Conservation (phyloP, 179 eudicot species). For the Vitellaria paradoxa region DNA sequence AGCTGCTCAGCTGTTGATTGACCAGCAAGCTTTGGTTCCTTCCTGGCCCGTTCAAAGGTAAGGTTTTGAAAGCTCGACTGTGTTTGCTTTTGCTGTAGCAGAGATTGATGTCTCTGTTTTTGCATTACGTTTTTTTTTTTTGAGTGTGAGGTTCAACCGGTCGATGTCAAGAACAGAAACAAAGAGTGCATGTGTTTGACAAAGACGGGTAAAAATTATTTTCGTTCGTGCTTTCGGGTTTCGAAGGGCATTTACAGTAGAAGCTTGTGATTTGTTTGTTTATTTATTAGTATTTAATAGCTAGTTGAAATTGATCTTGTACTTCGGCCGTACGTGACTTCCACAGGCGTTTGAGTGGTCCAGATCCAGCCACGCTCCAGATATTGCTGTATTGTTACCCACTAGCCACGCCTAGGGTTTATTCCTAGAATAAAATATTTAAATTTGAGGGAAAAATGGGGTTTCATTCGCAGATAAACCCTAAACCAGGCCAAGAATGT, state of each 20-base stretch:
- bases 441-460: neutral
- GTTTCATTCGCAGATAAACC: neutral
- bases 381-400: neutral
- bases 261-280: neutral
- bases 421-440: neutral
- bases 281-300: neutral
- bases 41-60: conserved; percentile 1
- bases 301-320: conserved; percentile 2
- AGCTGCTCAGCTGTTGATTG: neutral
- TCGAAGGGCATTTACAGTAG: conserved; percentile 4
- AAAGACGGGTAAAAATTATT: neutral
- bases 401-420: neutral
- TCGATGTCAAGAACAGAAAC: neutral
- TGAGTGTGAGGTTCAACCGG: neutral
- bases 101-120: neutral
- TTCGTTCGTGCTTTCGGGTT: neutral
- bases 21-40: neutral
- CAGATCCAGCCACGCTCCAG: neutral
- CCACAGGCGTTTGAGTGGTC: conserved; percentile 5
- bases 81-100: too few species aligned
- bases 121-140: neutral
- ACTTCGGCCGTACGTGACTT: conserved; percentile 9
- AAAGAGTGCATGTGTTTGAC: neutral
- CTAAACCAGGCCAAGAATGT: neutral
- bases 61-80: neutral